Conservation (phyloP, 768 basidiomycete genomes). For the Boletellus sp. region DNA sequence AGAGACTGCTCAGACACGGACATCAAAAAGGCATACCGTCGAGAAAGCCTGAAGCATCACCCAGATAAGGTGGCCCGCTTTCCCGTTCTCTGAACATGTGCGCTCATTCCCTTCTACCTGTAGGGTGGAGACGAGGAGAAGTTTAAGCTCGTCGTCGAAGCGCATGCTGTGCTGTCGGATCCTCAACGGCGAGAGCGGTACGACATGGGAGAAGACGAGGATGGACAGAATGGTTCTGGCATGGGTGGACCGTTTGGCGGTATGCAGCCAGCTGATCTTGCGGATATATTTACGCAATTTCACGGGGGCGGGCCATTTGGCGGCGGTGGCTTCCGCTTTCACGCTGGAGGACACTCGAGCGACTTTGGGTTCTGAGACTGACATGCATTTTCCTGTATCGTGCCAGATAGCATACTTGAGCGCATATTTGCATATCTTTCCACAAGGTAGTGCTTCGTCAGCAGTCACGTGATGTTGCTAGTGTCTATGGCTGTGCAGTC, state of each 20-base stretch:
- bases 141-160: slow-evolving; percentile 88
- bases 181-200: slow-evolving; percentile 68
- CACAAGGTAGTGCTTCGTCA: not conserved
- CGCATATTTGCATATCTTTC: too few relatives aligned
- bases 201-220: slow-evolving; percentile 80
- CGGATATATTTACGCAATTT: slow-evolving; percentile 65
- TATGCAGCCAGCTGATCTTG: slow-evolving; percentile 47
- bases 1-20: slow-evolving; percentile 64
- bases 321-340: slow-evolving; percentile 32
- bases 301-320: slow-evolving; percentile 38
- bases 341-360: slow-evolving; percentile 7
- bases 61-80: slow-evolving; percentile 67
- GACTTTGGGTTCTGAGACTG: slow-evolving; percentile 20
- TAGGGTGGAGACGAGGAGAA: slow-evolving; percentile 94
- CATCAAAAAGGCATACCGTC: slow-evolving; percentile 89
- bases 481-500: slow-evolving; percentile 6
- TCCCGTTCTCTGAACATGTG: not conserved
- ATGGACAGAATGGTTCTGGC: slow-evolving; percentile 50
- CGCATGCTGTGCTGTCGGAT: slow-evolving; percentile 79
- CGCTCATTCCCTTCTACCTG: slow-evolving; percentile 9
- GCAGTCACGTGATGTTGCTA: slow-evolving; percentile 8
- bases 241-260: slow-evolving; percentile 42
- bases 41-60: slow-evolving; percentile 81
- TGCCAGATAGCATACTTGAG: slow-evolving; percentile 6
- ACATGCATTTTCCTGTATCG: not conserved